A percentile compares a stretch with the other conserved stretches of the same genome.
Evolutionary conservation across 208 protist species (phyloP).

Genomic region (Naegleria fowleri): DNA sequence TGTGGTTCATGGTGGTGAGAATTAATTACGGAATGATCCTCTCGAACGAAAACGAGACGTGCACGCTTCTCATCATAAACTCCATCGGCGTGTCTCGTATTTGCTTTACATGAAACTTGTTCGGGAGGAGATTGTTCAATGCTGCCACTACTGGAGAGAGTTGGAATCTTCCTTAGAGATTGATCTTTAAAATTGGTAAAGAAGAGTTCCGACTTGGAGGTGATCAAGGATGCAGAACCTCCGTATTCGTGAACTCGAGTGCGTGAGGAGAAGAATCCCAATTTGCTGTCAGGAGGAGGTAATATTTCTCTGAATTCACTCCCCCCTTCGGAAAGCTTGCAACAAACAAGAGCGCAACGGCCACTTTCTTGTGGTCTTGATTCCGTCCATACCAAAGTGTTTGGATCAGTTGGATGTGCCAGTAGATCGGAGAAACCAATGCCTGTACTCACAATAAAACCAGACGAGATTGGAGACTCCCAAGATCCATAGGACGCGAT

Average conservation of each 20-base stretch:
- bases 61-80: background rate
- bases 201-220: background rate
- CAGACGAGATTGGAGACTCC: background rate
- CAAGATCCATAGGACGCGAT: background rate
- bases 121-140: background rate
- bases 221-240: background rate
- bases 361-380: conserved; percentile 14
- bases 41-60: background rate
- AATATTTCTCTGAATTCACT: background rate
- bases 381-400: background rate
- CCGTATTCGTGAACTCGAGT: conserved; percentile 29
- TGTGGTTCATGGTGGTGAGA: background rate
- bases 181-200: conserved; percentile 26
- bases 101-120: background rate
- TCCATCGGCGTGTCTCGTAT: background rate
- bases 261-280: background rate
- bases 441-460: too few species aligned
- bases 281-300: background rate
- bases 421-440: background rate
- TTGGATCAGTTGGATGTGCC: background rate
- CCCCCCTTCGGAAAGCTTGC: background rate
- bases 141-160: background rate
- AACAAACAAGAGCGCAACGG: background rate
- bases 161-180: background rate
- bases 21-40: background rate